Percentiles rank a stretch among this genome's conserved stretches.
Conservation (phyloP, 2,329 filamentous ascomycete genomes). For the Penicillium sp. region DNA sequence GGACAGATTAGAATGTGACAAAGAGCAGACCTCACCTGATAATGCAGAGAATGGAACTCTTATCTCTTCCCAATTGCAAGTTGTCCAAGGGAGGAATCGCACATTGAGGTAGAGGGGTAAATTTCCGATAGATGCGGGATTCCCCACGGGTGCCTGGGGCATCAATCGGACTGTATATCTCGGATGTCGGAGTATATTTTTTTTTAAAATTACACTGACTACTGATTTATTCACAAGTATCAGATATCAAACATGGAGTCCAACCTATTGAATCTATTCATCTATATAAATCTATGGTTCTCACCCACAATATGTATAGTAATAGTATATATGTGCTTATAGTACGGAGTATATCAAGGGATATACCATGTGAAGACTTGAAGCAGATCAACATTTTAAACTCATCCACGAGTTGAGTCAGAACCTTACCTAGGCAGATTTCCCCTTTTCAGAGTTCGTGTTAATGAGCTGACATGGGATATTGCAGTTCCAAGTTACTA, state of each 20-base stretch:
- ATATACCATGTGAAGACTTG: background rate
- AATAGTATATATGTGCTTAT: background rate
- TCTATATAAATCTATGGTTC: background rate
- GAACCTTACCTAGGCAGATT: background rate
- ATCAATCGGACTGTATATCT: background rate
- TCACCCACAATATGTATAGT: background rate
- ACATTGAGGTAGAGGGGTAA: conserved; percentile 34
- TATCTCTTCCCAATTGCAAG: conserved; percentile 14
- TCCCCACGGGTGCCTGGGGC: conserved; percentile 31
- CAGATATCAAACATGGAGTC: background rate
- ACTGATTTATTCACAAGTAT: too few relatives aligned
- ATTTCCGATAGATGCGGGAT: conserved; percentile 28
- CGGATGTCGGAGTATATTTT: conserved; percentile 2
- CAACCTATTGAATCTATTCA: background rate
- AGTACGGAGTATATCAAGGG: background rate
- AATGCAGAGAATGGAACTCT: conserved; percentile 2
- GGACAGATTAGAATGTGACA: conserved; percentile 1
- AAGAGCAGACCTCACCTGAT: conserved; percentile 2
- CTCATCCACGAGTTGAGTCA: background rate
- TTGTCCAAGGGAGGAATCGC: conserved; percentile 11
- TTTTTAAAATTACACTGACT: background rate
- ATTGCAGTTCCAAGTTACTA: background rate
- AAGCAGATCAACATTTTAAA: background rate
- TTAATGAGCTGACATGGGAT: background rate
- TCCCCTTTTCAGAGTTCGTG: background rate